These are phyloP conservation scores for Boletales sp. DNA, from an alignment of 768 basidiomycete genomes.

Conservation along the genomic window DNA sequence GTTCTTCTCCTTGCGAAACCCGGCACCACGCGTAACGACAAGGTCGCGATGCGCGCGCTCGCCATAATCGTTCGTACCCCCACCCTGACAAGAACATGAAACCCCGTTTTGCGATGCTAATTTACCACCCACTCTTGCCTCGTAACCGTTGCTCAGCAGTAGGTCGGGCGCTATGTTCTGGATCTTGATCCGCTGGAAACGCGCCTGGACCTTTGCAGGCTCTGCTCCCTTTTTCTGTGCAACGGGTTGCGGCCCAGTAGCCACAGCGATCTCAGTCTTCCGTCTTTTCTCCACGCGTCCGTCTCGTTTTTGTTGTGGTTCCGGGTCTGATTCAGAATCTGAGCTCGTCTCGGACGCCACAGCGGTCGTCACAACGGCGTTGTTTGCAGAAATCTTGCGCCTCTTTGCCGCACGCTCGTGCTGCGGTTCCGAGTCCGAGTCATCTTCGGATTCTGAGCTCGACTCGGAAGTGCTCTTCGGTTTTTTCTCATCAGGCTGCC, in stretches of 20 bases:
- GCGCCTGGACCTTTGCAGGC: slow-evolving; percentile 47
- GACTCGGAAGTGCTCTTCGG: no score
- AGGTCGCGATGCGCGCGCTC: slow-evolving; percentile 81
- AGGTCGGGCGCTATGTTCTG: slow-evolving; percentile 44
- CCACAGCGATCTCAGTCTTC: slow-evolving; percentile 36
- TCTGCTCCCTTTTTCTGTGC: slow-evolving; percentile 13
- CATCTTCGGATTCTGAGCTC: no score
- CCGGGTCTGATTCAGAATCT: slow-evolving; percentile 17
- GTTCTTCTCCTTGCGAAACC: slow-evolving; percentile 98
- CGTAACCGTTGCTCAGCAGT: slow-evolving; percentile 71
- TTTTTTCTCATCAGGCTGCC: background rate
- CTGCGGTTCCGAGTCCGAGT: background rate
- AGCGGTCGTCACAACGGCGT: slow-evolving; percentile 47
- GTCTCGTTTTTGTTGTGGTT: background rate
- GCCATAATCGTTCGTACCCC: slow-evolving; percentile 78
- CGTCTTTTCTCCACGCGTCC: slow-evolving; percentile 56
- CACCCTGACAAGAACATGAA: slow-evolving; percentile 44
- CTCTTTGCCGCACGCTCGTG: slow-evolving; percentile 49
- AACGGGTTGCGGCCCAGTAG: slow-evolving; percentile 32
- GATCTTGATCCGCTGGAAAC: slow-evolving; percentile 79
- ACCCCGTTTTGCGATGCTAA: slow-evolving; percentile 1
- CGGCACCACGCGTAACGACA: slow-evolving; percentile 89
- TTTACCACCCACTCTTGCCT: slow-evolving; percentile 58
- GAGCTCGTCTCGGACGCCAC: slow-evolving; percentile 18
- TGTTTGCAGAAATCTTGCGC: slow-evolving; percentile 50